Percentiles rank a stretch among this genome's conserved stretches.
These are phyloP conservation scores for Echinosophora koreensis DNA, from an alignment of 306 rosid genomes.

Conservation along the genomic window DNA sequence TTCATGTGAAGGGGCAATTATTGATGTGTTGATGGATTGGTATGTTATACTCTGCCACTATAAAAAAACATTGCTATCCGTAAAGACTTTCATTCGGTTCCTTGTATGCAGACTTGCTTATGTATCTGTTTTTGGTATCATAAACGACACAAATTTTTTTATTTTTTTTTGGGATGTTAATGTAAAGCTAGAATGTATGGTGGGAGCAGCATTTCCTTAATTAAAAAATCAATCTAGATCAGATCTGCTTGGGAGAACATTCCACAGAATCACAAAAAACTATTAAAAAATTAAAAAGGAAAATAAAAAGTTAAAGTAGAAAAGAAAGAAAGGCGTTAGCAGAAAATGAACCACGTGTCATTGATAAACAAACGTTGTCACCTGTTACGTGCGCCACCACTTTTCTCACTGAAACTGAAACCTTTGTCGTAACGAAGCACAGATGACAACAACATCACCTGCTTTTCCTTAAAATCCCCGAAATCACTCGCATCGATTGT, in stretches of 20 bases:
- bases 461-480: slow-evolving; percentile 37
- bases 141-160: no score
- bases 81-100: background rate
- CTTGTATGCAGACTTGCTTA: background rate
- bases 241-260: background rate
- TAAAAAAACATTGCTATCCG: background rate
- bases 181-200: no score
- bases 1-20: no score
- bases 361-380: slow-evolving; percentile 19
- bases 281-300: background rate
- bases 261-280: background rate
- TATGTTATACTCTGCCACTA: background rate
- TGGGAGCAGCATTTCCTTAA: no score
- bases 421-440: background rate
- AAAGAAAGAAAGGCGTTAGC: background rate
- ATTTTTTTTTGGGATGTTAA: no score
- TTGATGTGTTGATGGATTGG: background rate
- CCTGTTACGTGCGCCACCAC: background rate
- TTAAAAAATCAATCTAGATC: background rate
- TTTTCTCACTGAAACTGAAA: background rate
- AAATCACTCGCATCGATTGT: background rate
- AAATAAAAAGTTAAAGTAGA: background rate
- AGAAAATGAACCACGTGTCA: slow-evolving; percentile 26
- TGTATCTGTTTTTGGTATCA: no score
- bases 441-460: background rate